Evolutionary conservation across 495 filamentous ascomycete genomes (phyloP), one percentile per base, ranked within the genome.

Genomic region (Xylaria intraflava): DNA sequence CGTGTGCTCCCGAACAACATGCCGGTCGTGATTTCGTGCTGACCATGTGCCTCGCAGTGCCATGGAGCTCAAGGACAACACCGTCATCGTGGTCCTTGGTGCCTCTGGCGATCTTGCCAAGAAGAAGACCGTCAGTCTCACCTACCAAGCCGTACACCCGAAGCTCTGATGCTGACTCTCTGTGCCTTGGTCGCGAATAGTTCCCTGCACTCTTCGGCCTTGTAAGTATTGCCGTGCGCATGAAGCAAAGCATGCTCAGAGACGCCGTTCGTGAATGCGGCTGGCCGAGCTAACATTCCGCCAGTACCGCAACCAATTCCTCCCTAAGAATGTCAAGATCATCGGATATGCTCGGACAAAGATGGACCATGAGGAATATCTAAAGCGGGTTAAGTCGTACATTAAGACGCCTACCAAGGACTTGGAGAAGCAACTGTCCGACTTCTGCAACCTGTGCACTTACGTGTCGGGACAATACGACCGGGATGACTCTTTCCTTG

Each of bases 361-460:
- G 77, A 99, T 99, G 94, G 91, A 97, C 75, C 89, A 89, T 65
- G 86, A 88, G 58, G 94, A 97, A 71, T 97, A 88, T 74, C 77
- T 96, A 62, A 87, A 83, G 72, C 83, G 94, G 51, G 89, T 97
- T 74, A 90, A 87, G 74, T 95, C 90, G 53, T 93, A 96, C 73
- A 99, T 99, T 76, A 97, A 99, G 83, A 90, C 90, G 14, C 94
- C 94, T 20, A 94, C 91, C 46, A 96, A 96, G 79, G 94, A 97
- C 56, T 87, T 95, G 64, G 90, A 99, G 72, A 85, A 95, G 69
- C 91, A 96, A 67, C 76, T 97, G 55, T 81, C 90, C 39, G 86
- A 89, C 49, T 99, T 99, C 75, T 88, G 84, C 76, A 75, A 79
- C 43, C 69, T 92, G 46, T 95, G 90, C 79, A 84, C 88, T 62